These are phyloP conservation scores for Lanmaoa pseudosensibilis DNA, from an alignment of 768 basidiomycete species.

Conservation along the genomic window DNA sequence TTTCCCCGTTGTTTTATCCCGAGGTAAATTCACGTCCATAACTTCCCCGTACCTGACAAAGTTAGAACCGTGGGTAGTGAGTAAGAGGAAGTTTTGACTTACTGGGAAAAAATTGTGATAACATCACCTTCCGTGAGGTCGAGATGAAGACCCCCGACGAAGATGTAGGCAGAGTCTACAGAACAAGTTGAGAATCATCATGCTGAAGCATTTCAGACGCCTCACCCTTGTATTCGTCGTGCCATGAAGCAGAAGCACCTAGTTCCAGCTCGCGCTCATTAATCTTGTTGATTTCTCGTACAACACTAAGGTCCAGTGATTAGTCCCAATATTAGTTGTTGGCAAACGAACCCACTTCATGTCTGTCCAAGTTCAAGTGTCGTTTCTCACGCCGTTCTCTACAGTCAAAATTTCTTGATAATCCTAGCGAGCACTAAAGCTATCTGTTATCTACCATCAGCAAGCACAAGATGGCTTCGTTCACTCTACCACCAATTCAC, in stretches of 20 bases:
- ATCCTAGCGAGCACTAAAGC: not conserved
- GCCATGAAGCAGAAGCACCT: constrained; percentile 80
- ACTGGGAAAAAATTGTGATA: constrained; percentile 97
- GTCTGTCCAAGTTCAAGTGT: constrained; percentile 23
- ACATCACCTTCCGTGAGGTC: constrained; percentile 98
- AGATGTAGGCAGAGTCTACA: constrained; percentile 91
- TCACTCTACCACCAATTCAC: constrained; percentile 82
- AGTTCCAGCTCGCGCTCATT: constrained; percentile 88
- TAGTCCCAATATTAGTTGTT: not conserved
- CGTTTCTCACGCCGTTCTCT: constrained; percentile 24
- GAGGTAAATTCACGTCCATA: constrained; percentile 91
- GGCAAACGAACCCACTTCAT: constrained; percentile 65
- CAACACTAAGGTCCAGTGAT: constrained; percentile 56
- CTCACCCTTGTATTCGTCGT: constrained; percentile 89
- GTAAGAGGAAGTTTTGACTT: constrained; percentile 32
- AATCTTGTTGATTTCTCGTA: constrained; percentile 90
- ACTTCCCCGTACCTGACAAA: constrained; percentile 87
- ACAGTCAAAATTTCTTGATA: constrained; percentile 23
- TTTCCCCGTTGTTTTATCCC: constrained; percentile 92
- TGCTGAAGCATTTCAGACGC: not conserved
- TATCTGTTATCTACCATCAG: constrained; percentile 7
- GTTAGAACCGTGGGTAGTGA: not conserved
- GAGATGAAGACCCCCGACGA: constrained; percentile 82
- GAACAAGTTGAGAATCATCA: constrained; percentile 5
- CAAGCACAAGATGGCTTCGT: constrained; percentile 61